Conservation (phyloP, 2,329 filamentous ascomycete genomes). For the Sporothrix globosa region DNA sequence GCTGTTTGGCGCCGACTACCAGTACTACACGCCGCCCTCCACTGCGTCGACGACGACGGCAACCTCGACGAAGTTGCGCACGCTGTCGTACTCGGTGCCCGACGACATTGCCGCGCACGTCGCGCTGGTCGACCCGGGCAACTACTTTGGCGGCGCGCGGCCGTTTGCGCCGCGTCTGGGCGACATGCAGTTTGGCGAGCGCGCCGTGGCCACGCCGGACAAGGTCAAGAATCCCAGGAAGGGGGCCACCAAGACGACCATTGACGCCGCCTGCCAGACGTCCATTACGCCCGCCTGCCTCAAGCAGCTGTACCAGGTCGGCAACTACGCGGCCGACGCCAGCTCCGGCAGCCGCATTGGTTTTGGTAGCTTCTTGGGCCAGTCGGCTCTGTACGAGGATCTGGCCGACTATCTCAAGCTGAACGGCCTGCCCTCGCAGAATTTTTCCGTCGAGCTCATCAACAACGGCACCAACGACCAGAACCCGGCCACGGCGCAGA, state of each 20-base stretch:
- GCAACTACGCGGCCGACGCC: conserved; percentile 44
- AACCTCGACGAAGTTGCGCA: conserved; percentile 51
- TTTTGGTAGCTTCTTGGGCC: conserved; percentile 51
- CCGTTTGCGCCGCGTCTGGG: conserved; percentile 28
- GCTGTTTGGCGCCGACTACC: conserved; percentile 41
- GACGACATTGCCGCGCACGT: conserved; percentile 57
- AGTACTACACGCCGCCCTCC: conserved; percentile 37
- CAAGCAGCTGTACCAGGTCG: conserved; percentile 53
- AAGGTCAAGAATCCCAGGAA: conserved; percentile 29
- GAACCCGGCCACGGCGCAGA: conserved; percentile 40
- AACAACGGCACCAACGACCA: conserved; percentile 59
- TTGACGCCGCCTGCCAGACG: conserved; percentile 39
- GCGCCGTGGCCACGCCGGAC: background rate
- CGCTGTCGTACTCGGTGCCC: conserved; percentile 63
- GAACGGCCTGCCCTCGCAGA: conserved; percentile 54
- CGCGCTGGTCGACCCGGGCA: conserved; percentile 67
- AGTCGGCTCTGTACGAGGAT: conserved; percentile 55
- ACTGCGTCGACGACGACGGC: conserved; percentile 30
- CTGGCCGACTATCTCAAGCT: conserved; percentile 56
- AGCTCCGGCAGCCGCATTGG: conserved; percentile 47
- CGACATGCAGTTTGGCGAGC: conserved; percentile 24
- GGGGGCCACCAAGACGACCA: conserved; percentile 42
- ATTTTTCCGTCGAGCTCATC: conserved; percentile 60
- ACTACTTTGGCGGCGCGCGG: conserved; percentile 53
- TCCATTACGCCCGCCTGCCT: conserved; percentile 54